phyloP scores from a whole-genome alignment of 176 grass and related monocot genomes.

The sorghum (Sorghum bicolor) region DNA sequence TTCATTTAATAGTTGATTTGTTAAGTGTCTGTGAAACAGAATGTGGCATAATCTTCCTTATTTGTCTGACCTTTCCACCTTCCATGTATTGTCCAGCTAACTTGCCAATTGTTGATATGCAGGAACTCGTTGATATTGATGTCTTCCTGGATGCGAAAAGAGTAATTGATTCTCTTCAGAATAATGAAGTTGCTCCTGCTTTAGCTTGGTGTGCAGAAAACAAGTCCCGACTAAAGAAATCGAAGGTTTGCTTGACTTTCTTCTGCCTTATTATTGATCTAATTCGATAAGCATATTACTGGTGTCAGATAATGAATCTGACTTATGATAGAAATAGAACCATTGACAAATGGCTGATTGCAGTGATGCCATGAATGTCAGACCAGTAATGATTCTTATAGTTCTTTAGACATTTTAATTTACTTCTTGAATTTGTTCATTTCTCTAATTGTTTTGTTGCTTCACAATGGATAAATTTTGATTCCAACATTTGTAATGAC shows the following conservation, averaged over 20 bases:
- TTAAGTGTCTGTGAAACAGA: not conserved
- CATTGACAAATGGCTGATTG: not conserved
- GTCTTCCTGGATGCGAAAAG: conserved; percentile 81
- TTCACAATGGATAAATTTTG: not conserved
- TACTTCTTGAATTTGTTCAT: not conserved
- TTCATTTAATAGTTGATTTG: not conserved
- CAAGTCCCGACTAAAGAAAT: conserved; percentile 95
- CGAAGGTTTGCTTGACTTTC: conserved; percentile 57
- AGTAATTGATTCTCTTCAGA: conserved; percentile 90
- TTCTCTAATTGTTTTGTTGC: not conserved
- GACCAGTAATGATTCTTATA: not conserved
- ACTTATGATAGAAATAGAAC: not conserved
- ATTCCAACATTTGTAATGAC: not conserved
- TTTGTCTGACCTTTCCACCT: not conserved
- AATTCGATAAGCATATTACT: not conserved
- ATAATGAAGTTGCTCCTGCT: conserved; percentile 81
- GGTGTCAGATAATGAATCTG: conserved; percentile 5
- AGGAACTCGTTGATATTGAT: conserved; percentile 94
- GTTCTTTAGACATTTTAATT: not conserved
- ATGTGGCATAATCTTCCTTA: not conserved
- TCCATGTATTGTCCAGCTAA: not conserved
- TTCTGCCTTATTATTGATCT: not conserved
- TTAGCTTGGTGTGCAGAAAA: conserved; percentile 98
- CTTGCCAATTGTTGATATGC: conserved; percentile 22
- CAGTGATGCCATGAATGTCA: not conserved